phyloP scores from a whole-genome alignment of 2,329 filamentous ascomycete species.

The Nannizzia gypsea region DNA sequence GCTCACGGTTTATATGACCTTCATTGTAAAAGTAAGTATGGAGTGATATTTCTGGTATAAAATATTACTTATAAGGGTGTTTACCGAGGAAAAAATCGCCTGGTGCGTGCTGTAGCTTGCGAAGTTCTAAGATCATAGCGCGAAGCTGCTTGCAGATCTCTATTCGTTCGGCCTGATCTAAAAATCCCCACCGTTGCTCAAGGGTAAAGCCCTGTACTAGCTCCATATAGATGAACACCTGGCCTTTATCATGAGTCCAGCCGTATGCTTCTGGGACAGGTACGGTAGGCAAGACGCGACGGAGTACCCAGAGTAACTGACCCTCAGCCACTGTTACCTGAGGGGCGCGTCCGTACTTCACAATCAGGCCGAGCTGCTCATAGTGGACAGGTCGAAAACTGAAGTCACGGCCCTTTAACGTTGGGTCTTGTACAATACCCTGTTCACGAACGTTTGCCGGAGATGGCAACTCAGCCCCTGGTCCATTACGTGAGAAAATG shows the following conservation, averaged over 20 bases:
- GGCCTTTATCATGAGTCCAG: slow-evolving; percentile 20
- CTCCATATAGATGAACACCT: slow-evolving; percentile 26
- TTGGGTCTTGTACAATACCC: background rate
- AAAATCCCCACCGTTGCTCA: slow-evolving; percentile 17
- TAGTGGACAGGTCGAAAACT: slow-evolving; percentile 12
- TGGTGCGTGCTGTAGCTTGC: slow-evolving; percentile 15
- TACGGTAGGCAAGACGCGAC: slow-evolving; percentile 15
- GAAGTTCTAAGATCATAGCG: slow-evolving; percentile 13
- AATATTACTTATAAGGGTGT: background rate
- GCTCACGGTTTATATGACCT: slow-evolving; percentile 15
- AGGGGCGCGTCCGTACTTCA: slow-evolving; percentile 17
- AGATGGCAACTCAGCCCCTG: slow-evolving; percentile 4
- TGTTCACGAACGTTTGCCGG: slow-evolving; percentile 5
- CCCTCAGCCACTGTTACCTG: slow-evolving; percentile 16
- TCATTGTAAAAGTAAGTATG: background rate
- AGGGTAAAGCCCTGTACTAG: slow-evolving; percentile 20
- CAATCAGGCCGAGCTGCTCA: slow-evolving; percentile 14
- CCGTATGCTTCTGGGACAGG: slow-evolving; percentile 29
- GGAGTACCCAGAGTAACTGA: slow-evolving; percentile 17
- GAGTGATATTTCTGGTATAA: background rate
- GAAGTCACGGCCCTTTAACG: slow-evolving; percentile 1
- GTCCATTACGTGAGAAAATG: slow-evolving; percentile 5
- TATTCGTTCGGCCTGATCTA: slow-evolving; percentile 11
- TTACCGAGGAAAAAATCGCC: slow-evolving; percentile 17
- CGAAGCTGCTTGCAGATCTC: slow-evolving; percentile 14